A percentile compares a stretch with the other conserved stretches of the same genome.
phyloP scores from a whole-genome alignment of 2,329 filamentous ascomycete species.

The Knufia petricola region DNA sequence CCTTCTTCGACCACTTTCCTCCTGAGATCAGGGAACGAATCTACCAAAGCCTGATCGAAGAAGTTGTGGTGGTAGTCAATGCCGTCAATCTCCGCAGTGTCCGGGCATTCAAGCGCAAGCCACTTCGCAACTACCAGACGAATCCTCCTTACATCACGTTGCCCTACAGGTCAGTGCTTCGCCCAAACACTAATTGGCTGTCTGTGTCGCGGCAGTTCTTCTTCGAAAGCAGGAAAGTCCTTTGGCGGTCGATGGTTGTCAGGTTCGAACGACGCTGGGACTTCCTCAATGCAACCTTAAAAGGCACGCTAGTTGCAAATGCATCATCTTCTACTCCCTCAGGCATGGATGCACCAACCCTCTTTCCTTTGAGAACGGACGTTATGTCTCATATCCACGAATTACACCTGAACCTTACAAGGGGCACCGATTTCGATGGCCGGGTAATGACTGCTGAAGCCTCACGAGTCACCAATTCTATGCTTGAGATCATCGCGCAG shows the following conservation, averaged over 20 bases:
- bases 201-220: conserved; percentile 5
- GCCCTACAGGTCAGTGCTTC: neutral
- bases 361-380: neutral
- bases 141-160: neutral
- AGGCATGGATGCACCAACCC: neutral
- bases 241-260: conserved; percentile 1
- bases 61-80: neutral
- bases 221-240: neutral
- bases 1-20: conserved; percentile 1
- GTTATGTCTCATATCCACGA: neutral
- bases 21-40: conserved; percentile 1
- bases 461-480: neutral
- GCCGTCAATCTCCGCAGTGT: neutral
- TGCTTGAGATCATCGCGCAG: neutral
- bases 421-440: neutral
- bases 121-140: neutral
- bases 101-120: neutral
- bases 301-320: neutral
- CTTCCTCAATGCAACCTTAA: neutral
- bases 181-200: neutral
- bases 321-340: neutral
- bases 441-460: conserved; percentile 1
- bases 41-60: neutral
- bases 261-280: conserved; percentile 7
- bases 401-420: neutral